phyloP scores from a whole-genome alignment of 345 rosid species.

The Hibiscus mutabilis region DNA sequence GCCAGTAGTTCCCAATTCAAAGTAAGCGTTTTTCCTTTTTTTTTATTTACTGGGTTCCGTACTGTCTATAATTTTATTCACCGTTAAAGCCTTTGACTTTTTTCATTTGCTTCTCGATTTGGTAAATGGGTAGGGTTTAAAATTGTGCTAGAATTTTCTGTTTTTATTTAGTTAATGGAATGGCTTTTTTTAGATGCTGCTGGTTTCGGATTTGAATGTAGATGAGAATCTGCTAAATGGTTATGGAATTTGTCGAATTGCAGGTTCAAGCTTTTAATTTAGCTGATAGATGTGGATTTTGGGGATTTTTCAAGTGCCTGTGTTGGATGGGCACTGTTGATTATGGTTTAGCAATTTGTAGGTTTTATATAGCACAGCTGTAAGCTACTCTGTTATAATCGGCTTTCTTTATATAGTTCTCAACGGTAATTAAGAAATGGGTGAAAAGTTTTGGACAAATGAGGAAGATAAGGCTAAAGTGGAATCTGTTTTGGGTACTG shows the following conservation, averaged over 20 bases:
- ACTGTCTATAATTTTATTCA: neutral
- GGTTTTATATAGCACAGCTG: neutral
- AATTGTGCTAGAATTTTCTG: neutral
- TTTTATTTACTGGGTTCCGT: neutral
- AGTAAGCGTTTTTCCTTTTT: conserved; percentile 9
- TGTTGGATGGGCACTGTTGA: neutral
- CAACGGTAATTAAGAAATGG: conserved; percentile 38
- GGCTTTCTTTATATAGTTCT: conserved; percentile 4
- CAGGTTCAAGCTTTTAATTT: neutral
- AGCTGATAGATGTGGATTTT: conserved; percentile 6
- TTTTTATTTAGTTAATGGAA: no score
- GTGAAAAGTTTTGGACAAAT: conserved; percentile 53
- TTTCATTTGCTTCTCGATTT: neutral
- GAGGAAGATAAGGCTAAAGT: conserved; percentile 61
- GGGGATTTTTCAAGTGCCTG: neutral
- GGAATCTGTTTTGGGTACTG: conserved; percentile 71
- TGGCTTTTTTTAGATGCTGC: neutral
- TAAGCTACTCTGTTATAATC: neutral
- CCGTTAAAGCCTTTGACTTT: neutral
- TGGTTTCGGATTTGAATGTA: neutral
- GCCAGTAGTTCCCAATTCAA: neutral
- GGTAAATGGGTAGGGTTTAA: neutral
- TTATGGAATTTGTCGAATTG: conserved; percentile 6
- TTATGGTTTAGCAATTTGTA: conserved; percentile 5
- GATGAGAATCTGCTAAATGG: neutral